Conservation (phyloP, 208 protist genomes). For the Trypanosoma melophagium region DNA sequence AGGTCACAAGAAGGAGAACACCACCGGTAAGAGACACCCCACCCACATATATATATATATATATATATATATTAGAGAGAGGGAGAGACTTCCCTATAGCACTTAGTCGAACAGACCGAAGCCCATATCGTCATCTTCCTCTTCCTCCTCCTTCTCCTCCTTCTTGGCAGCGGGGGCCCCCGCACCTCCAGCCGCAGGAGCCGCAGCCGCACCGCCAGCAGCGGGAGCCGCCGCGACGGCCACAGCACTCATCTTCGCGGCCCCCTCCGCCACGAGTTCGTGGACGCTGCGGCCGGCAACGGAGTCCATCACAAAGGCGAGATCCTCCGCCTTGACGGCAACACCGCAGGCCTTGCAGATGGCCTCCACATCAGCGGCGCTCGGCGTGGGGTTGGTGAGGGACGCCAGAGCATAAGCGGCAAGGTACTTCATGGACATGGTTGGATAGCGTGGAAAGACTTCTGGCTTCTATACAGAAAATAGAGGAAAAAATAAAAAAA, state of each 20-base stretch:
- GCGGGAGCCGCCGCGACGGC: slow-evolving; percentile 41
- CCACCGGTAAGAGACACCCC: background rate
- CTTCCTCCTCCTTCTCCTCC: slow-evolving; percentile 79
- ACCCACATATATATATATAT: background rate
- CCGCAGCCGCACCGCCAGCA: slow-evolving; percentile 32
- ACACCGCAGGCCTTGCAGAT: slow-evolving; percentile 84
- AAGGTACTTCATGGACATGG: slow-evolving; percentile 90
- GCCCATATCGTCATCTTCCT: slow-evolving; percentile 89
- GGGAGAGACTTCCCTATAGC: too few relatives aligned
- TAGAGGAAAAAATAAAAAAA: slow-evolving; percentile 12
- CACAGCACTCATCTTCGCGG: slow-evolving; percentile 74
- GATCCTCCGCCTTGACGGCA: slow-evolving; percentile 65
- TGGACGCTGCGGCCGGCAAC: slow-evolving; percentile 72
- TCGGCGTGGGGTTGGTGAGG: slow-evolving; percentile 74
- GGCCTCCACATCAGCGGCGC: slow-evolving; percentile 73
- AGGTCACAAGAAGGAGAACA: too few relatives aligned
- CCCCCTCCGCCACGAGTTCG: slow-evolving; percentile 77
- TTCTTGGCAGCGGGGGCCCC: slow-evolving; percentile 41
- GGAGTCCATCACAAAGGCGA: slow-evolving; percentile 82
- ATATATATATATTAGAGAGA: too few relatives aligned
- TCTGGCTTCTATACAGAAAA: slow-evolving; percentile 2
- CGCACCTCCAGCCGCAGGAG: slow-evolving; percentile 36
- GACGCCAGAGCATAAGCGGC: slow-evolving; percentile 90
- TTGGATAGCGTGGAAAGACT: slow-evolving; percentile 10
- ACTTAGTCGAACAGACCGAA: slow-evolving; percentile 90